Evolutionary conservation across 2,329 filamentous ascomycete genomes (phyloP).

Genomic region (Diaporthe australafricana): DNA sequence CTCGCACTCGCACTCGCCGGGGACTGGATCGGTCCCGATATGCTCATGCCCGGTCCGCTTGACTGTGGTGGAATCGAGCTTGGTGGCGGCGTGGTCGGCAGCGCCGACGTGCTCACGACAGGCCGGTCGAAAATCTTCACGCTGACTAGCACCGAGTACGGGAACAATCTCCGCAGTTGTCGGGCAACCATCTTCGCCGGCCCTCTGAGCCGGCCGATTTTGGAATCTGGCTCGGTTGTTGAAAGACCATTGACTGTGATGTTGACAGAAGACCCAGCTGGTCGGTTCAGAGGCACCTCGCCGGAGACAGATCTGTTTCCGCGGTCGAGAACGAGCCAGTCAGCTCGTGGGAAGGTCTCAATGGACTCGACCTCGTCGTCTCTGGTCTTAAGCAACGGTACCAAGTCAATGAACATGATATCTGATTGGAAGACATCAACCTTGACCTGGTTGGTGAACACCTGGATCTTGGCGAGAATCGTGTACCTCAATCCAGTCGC

Average conservation of each 20-base stretch:
- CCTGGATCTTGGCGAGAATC: not conserved
- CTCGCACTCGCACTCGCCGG: not conserved
- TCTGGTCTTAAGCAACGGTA: not conserved
- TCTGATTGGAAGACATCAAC: not conserved
- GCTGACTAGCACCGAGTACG: not conserved
- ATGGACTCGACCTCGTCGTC: slow-evolving; percentile 1
- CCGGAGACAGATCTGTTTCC: not conserved
- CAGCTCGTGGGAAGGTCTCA: not conserved
- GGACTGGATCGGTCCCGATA: not conserved
- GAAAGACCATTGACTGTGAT: slow-evolving; percentile 6
- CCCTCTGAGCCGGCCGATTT: not conserved
- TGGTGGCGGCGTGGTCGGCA: not conserved
- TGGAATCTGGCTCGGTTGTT: not conserved
- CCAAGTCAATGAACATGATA: not conserved
- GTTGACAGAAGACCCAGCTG: slow-evolving; percentile 4
- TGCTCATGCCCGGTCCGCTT: not conserved
- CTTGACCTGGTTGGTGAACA: not conserved
- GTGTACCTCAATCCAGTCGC: slow-evolving; percentile 1
- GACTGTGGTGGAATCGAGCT: not conserved
- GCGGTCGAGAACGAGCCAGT: not conserved
- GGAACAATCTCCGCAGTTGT: not conserved
- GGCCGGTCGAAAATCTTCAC: not conserved
- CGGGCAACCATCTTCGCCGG: not conserved
- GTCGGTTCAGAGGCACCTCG: not conserved
- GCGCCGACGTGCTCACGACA: not conserved